Base-by-base conservation (phyloP, 495 filamentous ascomycete genomes). In the Poronia punctata region DNA sequence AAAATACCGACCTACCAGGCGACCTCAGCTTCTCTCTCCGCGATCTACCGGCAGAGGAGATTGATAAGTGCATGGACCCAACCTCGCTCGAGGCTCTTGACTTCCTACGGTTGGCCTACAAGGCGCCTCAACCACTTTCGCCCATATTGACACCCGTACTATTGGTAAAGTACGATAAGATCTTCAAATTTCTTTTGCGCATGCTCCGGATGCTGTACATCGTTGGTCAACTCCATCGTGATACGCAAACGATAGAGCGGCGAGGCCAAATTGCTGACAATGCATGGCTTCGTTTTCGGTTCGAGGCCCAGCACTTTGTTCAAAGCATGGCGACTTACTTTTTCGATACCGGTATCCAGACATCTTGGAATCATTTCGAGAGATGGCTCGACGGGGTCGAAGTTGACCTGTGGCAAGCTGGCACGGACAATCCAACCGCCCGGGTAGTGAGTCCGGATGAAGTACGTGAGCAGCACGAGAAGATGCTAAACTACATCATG, bases 31-130 rank as follows among this genome's bases (percentile, higher is more conserved):
- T 98, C 54, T 78, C 83, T 1, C 78, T 97, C 27, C 80, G 90
- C n/a, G 82, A 88, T 40, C 70, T 96, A 45, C 70, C 80, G 0
- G 67, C 74, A 2, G 76, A 79, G 12, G 88, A 95, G 48, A 78
- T 93, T 15, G 75, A 83, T 24, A 78, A 73, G 46, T 86, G 83
- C 56, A 79, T 86, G 65, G 76, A 96, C 52, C 80, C 86, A 0
- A 72, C 83, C 51, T 78, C 78, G 0, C 74, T 96, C 21, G 81
- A 86, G 59, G 92, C 92, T 0, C 67, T 96, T 12, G 92, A 98
- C 58, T 96, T 98, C 53, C 68, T 98, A 12, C 78, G 83, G 2
- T 66, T 98, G 3, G 80, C 87, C 36, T 98, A 95, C 65, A 82
- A 78, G 26, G 76, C 92, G 0, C 87, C 90, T 0, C 52, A 72